Percentiles rank a stretch among this genome's conserved stretches.
phyloP scores from a whole-genome alignment of 306 rosid genomes.

The Ammopiptanthus mongolicus region DNA sequence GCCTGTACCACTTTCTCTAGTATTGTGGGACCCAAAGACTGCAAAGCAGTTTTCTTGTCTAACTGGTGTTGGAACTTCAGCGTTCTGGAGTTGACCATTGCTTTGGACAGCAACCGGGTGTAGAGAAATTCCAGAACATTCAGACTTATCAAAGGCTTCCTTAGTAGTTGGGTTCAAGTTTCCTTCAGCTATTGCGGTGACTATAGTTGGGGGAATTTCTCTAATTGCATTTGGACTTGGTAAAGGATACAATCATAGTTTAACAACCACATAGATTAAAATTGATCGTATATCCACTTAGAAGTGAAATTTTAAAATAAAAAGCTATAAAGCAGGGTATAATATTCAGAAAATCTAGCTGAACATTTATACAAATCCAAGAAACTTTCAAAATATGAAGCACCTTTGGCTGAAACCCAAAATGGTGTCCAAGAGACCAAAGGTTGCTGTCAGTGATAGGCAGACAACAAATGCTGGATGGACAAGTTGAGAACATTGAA shows the following conservation, averaged over 20 bases:
- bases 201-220: conserved; percentile 68
- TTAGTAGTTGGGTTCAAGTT: conserved; percentile 71
- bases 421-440: not conserved
- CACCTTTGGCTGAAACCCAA: not conserved
- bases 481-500: not conserved
- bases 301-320: not conserved
- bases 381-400: not conserved
- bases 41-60: conserved; percentile 43
- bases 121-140: conserved; percentile 26
- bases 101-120: conserved; percentile 25
- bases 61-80: conserved; percentile 29
- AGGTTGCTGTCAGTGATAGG: not conserved
- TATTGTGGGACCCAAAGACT: conserved; percentile 37
- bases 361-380: not conserved
- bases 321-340: not conserved
- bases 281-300: not conserved
- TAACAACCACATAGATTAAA: not conserved
- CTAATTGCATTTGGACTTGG: conserved; percentile 36
- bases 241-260: conserved; percentile 35
- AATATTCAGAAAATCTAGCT: not conserved
- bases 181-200: conserved; percentile 81
- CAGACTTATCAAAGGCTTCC: conserved; percentile 58
- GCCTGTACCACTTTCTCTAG: conserved; percentile 45
- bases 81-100: conserved; percentile 22
- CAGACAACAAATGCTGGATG: not conserved